Evolutionary conservation across 2,329 filamentous ascomycete species (phyloP).

Genomic region (Monascus ruber): DNA sequence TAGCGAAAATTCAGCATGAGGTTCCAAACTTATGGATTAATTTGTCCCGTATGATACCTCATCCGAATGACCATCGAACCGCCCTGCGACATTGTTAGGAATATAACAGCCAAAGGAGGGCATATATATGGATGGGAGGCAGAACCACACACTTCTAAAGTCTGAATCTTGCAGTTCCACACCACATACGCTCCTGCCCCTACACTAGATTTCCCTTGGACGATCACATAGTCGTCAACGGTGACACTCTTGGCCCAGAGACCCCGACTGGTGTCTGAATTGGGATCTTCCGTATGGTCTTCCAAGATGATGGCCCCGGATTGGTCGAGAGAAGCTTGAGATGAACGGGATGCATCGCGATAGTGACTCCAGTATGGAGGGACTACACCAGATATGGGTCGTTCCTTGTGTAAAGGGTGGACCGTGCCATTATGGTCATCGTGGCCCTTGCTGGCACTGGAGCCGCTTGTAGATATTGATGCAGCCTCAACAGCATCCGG

Average conservation of each 20-base stretch:
- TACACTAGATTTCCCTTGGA: conserved; percentile 47
- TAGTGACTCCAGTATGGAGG: conserved; percentile 38
- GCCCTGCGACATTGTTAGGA: conserved; percentile 26
- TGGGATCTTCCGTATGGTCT: conserved; percentile 50
- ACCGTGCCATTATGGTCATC: conserved; percentile 5
- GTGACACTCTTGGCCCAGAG: conserved; percentile 53
- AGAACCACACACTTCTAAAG: conserved; percentile 54
- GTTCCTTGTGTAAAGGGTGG: conserved; percentile 10
- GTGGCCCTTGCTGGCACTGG: not conserved
- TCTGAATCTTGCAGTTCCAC: conserved; percentile 84
- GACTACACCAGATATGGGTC: conserved; percentile 21
- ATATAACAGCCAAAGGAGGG: too few species aligned
- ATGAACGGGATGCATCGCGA: conserved; percentile 30
- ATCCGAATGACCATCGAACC: conserved; percentile 49
- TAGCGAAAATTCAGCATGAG: too few species aligned
- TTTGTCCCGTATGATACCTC: conserved; percentile 30
- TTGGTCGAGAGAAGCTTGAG: conserved; percentile 26
- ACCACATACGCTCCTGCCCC: conserved; percentile 96
- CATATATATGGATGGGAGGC: too few species aligned
- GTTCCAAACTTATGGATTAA: too few species aligned
- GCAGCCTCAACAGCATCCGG: conserved; percentile 4
- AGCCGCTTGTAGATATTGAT: conserved; percentile 2
- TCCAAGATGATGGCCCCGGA: conserved; percentile 46
- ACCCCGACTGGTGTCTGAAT: conserved; percentile 44
- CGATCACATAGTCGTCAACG: conserved; percentile 51